phyloP scores from a whole-genome alignment of 345 rosid genomes.

The Salix brachista region DNA sequence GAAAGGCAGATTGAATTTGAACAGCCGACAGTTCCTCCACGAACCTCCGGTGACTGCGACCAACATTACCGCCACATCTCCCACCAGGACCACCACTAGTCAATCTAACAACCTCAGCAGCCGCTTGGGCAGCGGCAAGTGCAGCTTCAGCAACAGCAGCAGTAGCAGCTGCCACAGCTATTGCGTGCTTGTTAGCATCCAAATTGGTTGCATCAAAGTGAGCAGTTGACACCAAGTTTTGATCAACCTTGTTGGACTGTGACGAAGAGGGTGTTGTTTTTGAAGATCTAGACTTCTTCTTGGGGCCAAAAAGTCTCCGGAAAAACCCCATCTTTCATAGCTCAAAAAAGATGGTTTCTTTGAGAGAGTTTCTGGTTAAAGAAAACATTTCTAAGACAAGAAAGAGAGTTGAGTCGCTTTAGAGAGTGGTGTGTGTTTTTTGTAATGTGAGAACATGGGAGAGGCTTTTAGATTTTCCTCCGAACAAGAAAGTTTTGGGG shows the following conservation, averaged over 20 bases:
- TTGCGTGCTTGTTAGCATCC: constrained; percentile 31
- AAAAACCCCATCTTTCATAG: constrained; percentile 69
- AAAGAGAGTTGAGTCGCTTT: neutral
- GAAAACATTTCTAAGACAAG: neutral
- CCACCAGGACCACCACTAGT: constrained; percentile 11
- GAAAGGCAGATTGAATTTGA: constrained; percentile 32
- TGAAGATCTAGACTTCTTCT: constrained; percentile 32
- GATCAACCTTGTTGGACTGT: constrained; percentile 10
- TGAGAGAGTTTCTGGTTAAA: neutral
- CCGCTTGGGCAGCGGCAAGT: constrained; percentile 33
- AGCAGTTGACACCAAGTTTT: neutral
- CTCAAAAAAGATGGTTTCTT: neutral
- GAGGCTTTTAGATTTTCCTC: neutral
- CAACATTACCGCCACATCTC: neutral
- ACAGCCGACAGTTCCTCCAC: constrained; percentile 14
- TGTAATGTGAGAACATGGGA: neutral
- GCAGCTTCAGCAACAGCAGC: constrained; percentile 37
- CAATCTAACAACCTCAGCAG: constrained; percentile 32
- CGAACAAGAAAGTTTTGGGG: neutral
- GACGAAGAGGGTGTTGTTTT: constrained; percentile 2
- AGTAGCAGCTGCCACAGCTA: constrained; percentile 34
- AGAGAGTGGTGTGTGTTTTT: neutral
- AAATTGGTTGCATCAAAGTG: constrained; percentile 19
- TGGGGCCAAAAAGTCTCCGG: constrained; percentile 67
- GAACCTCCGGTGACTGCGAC: constrained; percentile 5